phyloP scores from a whole-genome alignment of 352 stramenopile genomes.

The Globisporangium splendens region DNA sequence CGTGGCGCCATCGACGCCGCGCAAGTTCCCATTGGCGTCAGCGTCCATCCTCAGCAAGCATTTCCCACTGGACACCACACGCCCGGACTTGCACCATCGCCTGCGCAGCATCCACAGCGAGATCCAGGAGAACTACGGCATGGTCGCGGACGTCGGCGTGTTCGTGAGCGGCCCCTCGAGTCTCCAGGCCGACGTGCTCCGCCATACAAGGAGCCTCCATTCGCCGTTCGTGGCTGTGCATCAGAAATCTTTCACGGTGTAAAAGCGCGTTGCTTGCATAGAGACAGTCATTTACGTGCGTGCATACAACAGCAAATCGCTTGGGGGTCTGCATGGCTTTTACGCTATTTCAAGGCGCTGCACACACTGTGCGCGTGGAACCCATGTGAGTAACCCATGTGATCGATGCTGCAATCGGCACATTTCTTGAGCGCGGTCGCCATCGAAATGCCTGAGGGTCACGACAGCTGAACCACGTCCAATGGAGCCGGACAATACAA shows the following conservation, averaged over 20 bases:
- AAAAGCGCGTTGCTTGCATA: neutral
- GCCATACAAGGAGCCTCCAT: constrained; percentile 26
- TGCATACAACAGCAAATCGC: neutral
- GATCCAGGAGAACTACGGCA: constrained; percentile 47
- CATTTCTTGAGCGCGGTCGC: too few species aligned
- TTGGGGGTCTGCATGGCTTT: neutral
- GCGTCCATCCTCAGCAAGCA: constrained; percentile 25
- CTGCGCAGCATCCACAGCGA: constrained; percentile 36
- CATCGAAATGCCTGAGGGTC: too few species aligned
- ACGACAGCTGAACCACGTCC: too few species aligned
- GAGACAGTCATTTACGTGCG: neutral
- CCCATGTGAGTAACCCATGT: too few species aligned
- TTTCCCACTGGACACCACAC: constrained; percentile 36
- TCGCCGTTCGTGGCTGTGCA: constrained; percentile 33
- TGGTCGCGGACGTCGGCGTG: constrained; percentile 33
- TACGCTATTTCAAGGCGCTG: too few species aligned
- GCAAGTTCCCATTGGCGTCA: constrained; percentile 22
- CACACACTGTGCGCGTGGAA: too few species aligned
- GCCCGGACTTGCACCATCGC: constrained; percentile 31
- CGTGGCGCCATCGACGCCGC: constrained; percentile 31
- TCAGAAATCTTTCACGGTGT: constrained; percentile 52
- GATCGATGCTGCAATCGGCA: too few species aligned
- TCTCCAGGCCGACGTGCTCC: constrained; percentile 31
- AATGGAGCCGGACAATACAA: too few species aligned
- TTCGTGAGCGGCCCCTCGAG: constrained; percentile 41